These are phyloP conservation scores for Emmonsiellopsis sp. DNA, from an alignment of 2,329 filamentous ascomycete species.

Conservation along the genomic window DNA sequence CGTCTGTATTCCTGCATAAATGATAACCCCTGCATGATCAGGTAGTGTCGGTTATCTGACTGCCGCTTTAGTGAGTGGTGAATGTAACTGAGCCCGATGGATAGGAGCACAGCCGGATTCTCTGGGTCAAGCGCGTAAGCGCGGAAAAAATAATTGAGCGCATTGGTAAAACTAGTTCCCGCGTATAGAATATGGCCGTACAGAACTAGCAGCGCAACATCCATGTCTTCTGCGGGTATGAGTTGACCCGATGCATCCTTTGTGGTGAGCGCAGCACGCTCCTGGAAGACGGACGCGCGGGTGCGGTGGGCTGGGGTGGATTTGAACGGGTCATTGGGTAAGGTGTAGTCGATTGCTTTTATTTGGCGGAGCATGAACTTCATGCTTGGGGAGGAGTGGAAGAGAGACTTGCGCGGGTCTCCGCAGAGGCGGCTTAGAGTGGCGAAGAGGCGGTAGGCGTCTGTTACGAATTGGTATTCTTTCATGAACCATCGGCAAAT, in stretches of 20 bases:
- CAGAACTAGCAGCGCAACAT: constrained; percentile 72
- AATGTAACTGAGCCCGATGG: constrained; percentile 73
- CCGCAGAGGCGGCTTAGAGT: constrained; percentile 68
- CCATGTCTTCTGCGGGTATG: constrained; percentile 44
- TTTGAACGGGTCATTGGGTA: constrained; percentile 41
- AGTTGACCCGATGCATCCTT: constrained; percentile 27
- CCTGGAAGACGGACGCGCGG: constrained; percentile 34
- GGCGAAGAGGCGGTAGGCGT: constrained; percentile 75
- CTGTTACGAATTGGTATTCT: constrained; percentile 67
- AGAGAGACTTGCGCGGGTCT: constrained; percentile 51
- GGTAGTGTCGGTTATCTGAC: constrained; percentile 79
- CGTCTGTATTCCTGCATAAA: constrained; percentile 71
- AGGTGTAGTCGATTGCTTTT: constrained; percentile 72
- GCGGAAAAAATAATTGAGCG: constrained; percentile 79
- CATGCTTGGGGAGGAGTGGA: constrained; percentile 70
- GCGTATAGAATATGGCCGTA: constrained; percentile 86
- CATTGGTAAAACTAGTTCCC: constrained; percentile 71
- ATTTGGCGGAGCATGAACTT: constrained; percentile 90
- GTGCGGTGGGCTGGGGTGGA: constrained; percentile 17
- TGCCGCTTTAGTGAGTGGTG: constrained; percentile 85
- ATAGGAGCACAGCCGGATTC: constrained; percentile 71
- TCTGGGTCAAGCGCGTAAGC: constrained; percentile 62
- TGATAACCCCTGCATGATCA: constrained; percentile 72
- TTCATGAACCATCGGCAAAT: constrained; percentile 77
- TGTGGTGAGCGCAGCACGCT: constrained; percentile 32